Conservation (phyloP, 2,329 filamentous ascomycete species). For the Ophiocordyceps camponoti-rufipedis region DNA sequence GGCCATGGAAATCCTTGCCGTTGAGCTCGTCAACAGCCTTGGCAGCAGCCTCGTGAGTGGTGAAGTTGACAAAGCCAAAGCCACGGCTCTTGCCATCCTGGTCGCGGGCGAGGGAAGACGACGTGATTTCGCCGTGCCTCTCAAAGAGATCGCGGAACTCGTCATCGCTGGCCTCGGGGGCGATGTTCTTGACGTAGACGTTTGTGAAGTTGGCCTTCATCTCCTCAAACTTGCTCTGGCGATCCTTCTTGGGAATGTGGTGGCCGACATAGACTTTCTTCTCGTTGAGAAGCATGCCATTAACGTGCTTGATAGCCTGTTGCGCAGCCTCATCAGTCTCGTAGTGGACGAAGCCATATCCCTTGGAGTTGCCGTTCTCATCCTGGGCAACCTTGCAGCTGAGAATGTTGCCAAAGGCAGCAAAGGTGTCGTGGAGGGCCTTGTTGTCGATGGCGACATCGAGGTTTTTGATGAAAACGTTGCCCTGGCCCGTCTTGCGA, state of each 20-base stretch:
- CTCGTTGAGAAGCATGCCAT: conserved; percentile 98
- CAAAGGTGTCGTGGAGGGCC: conserved; percentile 97
- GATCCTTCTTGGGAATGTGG: conserved; percentile 99
- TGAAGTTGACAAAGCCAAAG: conserved; percentile 93
- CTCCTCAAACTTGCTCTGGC: conserved; percentile 99
- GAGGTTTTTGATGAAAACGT: conserved; percentile 99
- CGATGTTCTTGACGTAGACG: conserved; percentile 98
- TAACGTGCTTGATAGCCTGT: conserved; percentile 98
- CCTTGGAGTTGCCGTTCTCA: conserved; percentile 91
- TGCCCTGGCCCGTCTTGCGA: conserved; percentile 97
- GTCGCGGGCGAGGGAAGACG: conserved; percentile 81
- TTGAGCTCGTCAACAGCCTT: conserved; percentile 85
- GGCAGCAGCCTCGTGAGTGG: conserved; percentile 71
- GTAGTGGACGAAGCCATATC: conserved; percentile 98
- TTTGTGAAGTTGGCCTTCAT: conserved; percentile 99
- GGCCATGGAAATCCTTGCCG: conserved; percentile 76
- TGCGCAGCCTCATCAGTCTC: conserved; percentile 95
- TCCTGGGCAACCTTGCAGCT: conserved; percentile 99
- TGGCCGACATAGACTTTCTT: conserved; percentile 99
- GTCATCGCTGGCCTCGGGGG: conserved; percentile 67
- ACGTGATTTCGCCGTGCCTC: conserved; percentile 85
- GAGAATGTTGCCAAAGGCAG: conserved; percentile 96
- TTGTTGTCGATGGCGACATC: conserved; percentile 99
- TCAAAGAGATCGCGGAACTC: conserved; percentile 90
- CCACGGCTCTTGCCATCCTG: conserved; percentile 83